Evolutionary conservation across 2,329 filamentous ascomycete genomes (phyloP).

Genomic region (Lecanicillium sp.): DNA sequence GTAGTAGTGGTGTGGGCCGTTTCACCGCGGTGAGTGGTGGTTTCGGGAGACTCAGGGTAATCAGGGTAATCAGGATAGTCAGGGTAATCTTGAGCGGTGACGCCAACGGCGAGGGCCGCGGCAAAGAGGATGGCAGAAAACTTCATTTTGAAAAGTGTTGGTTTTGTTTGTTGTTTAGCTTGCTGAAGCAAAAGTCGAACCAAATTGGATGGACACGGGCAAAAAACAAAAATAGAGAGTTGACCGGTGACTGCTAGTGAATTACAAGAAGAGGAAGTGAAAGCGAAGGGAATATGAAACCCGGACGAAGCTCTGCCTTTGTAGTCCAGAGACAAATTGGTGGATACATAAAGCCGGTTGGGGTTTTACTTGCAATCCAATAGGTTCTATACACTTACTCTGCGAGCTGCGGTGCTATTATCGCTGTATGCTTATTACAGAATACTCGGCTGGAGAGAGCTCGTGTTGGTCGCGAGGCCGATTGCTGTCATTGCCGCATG

Average conservation of each 20-base stretch:
- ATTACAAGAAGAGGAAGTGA: neutral
- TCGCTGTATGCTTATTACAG: no score
- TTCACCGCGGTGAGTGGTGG: no score
- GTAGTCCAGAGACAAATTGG: no score
- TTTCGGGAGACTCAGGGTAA: no score
- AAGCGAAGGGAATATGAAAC: neutral
- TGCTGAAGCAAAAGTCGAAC: constrained; percentile 6
- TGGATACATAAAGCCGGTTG: no score
- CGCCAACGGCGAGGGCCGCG: constrained; percentile 7
- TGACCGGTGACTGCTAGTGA: no score
- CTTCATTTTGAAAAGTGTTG: constrained; percentile 7
- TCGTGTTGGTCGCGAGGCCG: no score
- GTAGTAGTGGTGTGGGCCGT: neutral
- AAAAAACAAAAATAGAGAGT: neutral
- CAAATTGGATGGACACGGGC: constrained; percentile 1
- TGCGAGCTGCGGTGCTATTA: no score
- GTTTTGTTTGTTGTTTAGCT: neutral
- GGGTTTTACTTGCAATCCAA: no score
- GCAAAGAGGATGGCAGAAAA: constrained; percentile 3
- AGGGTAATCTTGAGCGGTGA: constrained; percentile 11
- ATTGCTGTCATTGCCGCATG: no score
- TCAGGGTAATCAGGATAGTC: neutral
- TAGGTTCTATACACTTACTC: no score
- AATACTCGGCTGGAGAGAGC: no score
- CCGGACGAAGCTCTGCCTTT: constrained; percentile 5